Conservation (phyloP, 768 basidiomycete genomes). For the Trametes coccinea region DNA sequence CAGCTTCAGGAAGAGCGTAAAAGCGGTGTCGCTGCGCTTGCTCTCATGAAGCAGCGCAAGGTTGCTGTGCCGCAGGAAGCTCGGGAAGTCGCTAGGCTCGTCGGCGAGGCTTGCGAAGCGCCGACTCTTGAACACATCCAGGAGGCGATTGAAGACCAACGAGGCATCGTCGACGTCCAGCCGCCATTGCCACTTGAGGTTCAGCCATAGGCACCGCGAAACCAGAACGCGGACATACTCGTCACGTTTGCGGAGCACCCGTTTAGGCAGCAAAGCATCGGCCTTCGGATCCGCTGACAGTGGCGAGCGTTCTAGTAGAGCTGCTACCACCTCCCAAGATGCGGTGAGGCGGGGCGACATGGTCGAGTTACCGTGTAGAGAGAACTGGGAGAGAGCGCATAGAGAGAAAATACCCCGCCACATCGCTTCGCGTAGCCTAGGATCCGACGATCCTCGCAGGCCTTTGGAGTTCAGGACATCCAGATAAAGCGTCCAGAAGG, state of each 20-base stretch:
- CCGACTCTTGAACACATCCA: conserved; percentile 74
- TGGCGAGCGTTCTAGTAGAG: conserved; percentile 60
- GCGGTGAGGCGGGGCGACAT: conserved; percentile 45
- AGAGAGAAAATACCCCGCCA: conserved; percentile 73
- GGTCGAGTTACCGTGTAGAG: conserved; percentile 48
- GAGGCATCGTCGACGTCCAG: conserved; percentile 56
- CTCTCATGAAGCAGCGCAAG: conserved; percentile 51
- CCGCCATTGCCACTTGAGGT: conserved; percentile 76
- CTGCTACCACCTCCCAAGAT: conserved; percentile 65
- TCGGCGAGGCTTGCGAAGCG: conserved; percentile 70
- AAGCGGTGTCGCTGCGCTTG: conserved; percentile 66
- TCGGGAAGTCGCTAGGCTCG: conserved; percentile 65
- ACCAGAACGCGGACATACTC: conserved; percentile 69
- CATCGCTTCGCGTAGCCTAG: conserved; percentile 60
- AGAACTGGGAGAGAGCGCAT: conserved; percentile 80
- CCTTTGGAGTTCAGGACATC: conserved; percentile 12
- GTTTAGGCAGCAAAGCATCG: conserved; percentile 40
- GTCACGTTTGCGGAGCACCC: conserved; percentile 57
- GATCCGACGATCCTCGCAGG: conserved; percentile 30
- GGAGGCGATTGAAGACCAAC: conserved; percentile 60
- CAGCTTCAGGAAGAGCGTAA: conserved; percentile 79
- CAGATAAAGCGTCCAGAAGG: conserved; percentile 44
- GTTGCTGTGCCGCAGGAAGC: conserved; percentile 62
- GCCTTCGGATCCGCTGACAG: conserved; percentile 48
- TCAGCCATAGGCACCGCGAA: conserved; percentile 72